Base-by-base conservation (phyloP, 1,284 basidiomycete species). In the Irpex sp. region DNA sequence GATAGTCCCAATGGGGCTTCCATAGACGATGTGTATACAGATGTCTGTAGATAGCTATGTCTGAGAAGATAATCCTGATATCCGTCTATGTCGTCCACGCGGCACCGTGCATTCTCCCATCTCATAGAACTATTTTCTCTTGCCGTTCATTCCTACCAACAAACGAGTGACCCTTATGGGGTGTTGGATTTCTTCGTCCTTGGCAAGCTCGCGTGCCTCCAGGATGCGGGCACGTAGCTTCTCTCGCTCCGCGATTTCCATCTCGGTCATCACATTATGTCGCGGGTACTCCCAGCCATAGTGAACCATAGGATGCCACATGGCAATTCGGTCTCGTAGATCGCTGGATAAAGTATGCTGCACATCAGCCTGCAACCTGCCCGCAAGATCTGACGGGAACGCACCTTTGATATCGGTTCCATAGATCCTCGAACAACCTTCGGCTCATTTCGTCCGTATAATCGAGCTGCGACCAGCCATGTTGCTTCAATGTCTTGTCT, bases 391-490 rank as follows among this genome's bases (percentile, higher is more conserved):
- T n/a, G 4, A 53, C 3, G 21, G 4, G 35, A 47, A 76, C 84
- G 70, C 66, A 89, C 87, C 75, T 80, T 67, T 77, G 77, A 67
- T 86, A 91, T 49, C 83, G 78, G 59, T 87, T 86, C 58, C 90
- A 69, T 21, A 90, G 73, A 61, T 79, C 77, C 64, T 91, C 89
- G 65, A 90, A 91, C 68, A 81, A 83, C 62, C 79, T 79, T 62
- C 88, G 77, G 63, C 77, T 83, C 62, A 82, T 72, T 60, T 81
- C 72, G 64, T 86, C 85, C 66, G 79, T 81, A 46, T 87, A 74
- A 61, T 84, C 81, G 61, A 86, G 84, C 65, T 84, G 85, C 54
- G 87, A 83, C 90, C 89, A 92, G 13, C 89, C 89, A 67, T 84
- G 80, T 37, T 77, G 78, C 60, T 74, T 71, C 57, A 90, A 72